Conservation (phyloP, 164 flowering plant species). For the Stephania japonica region DNA sequence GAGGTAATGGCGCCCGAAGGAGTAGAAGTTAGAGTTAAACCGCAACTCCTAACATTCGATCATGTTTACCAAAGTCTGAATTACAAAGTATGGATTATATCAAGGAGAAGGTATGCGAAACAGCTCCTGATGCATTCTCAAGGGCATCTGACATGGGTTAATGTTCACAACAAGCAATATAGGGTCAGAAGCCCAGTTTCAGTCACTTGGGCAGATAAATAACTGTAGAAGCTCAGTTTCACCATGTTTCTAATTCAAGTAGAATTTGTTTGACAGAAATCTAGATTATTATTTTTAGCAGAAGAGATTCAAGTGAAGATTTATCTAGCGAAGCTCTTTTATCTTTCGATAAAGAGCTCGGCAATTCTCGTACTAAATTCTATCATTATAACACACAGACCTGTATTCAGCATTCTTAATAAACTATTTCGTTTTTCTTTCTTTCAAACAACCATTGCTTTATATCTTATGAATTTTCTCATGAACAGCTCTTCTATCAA, state of each 20-base stretch:
- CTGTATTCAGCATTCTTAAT: not conserved
- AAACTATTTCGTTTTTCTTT: not conserved
- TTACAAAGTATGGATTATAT: constrained; percentile 54
- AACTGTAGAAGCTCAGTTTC: constrained; percentile 7
- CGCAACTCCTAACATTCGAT: constrained; percentile 46
- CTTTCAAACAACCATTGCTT: not conserved
- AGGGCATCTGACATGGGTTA: constrained; percentile 74
- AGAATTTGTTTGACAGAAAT: not conserved
- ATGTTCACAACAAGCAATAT: constrained; percentile 25
- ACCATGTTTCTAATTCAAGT: not conserved
- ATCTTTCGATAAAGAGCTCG: constrained; percentile 17
- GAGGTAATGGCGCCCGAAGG: constrained; percentile 69
- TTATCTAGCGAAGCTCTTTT: constrained; percentile 12
- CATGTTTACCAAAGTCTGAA: constrained; percentile 45
- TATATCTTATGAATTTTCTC: not conserved
- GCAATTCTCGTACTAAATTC: not conserved
- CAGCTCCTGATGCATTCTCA: constrained; percentile 27
- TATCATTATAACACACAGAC: not conserved
- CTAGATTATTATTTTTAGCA: constrained; percentile 1
- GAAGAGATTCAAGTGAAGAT: not conserved
- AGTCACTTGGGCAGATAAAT: constrained; percentile 56
- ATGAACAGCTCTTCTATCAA: not conserved
- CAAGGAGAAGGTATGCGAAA: constrained; percentile 31
- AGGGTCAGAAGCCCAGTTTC: constrained; percentile 77
- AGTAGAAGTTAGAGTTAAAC: constrained; percentile 57